Evolutionary conservation across 192 early-diverging fungal species (phyloP).

Genomic region (Gigaspora rosea): DNA sequence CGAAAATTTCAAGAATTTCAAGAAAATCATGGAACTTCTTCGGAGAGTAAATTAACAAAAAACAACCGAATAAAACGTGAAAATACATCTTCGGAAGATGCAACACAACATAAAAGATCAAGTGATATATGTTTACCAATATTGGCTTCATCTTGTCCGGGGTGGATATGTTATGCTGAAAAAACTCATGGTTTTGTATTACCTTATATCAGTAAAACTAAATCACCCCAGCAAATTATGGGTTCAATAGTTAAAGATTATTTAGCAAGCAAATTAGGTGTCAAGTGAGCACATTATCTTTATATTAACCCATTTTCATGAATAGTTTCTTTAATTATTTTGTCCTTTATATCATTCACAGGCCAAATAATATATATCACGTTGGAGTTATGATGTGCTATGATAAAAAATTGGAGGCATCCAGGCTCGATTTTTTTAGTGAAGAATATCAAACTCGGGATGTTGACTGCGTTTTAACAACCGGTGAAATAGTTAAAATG

Average conservation of each 20-base stretch:
- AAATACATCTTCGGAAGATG: conserved; percentile 37
- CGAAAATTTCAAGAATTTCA: conserved; percentile 42
- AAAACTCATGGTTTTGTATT: conserved; percentile 93
- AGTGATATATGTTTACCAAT: conserved; percentile 49
- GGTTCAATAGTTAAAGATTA: conserved; percentile 86
- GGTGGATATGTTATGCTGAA: conserved; percentile 99
- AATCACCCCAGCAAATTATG: conserved; percentile 98
- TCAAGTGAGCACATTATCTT: conserved; percentile 36
- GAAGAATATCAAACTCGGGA: conserved; percentile 84
- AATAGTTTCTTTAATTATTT: background rate
- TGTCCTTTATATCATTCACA: background rate
- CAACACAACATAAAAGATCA: conserved; percentile 32
- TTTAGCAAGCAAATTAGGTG: conserved; percentile 63
- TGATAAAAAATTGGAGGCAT: conserved; percentile 98
- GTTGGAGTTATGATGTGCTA: conserved; percentile 98
- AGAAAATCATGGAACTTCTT: conserved; percentile 30
- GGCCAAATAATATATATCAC: conserved; percentile 85
- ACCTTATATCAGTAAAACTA: conserved; percentile 84
- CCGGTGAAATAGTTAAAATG: conserved; percentile 90
- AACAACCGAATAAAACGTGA: conserved; percentile 40
- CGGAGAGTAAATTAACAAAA: conserved; percentile 33
- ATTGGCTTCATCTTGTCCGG: conserved; percentile 66
- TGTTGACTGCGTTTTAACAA: conserved; percentile 96
- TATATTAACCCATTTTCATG: background rate
- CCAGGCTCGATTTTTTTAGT: conserved; percentile 86